Evolutionary conservation across 768 basidiomycete genomes (phyloP), one percentile per base, ranked within the genome.

Genomic region (Hortiboletus campestris): DNA sequence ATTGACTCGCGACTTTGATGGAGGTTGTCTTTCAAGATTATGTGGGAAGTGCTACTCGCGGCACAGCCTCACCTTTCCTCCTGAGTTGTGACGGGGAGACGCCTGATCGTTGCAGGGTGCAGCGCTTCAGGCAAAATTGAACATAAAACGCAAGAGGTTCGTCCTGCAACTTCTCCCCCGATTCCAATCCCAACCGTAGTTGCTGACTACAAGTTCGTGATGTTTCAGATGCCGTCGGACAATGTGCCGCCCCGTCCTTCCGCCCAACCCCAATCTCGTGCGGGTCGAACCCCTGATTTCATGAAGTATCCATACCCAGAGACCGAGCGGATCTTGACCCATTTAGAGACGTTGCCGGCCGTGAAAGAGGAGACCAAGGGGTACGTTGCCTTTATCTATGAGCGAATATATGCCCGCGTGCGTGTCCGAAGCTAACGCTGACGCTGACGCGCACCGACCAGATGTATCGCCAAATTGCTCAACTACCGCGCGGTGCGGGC

Each of bases 381-480:
- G 66, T 70, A 29, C 31, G 61, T 60, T 3, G 2, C 12, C 3
- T 28, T 6, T 22, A 20, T 42, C 13, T 20, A 2, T 19, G 8
- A 13, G n/a, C n/a, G n/a, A n/a, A n/a, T n/a, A n/a, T n/a, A n/a
- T n/a, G n/a, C n/a, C n/a, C n/a, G n/a, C n/a, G n/a, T n/a, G n/a
- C n/a, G n/a, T n/a, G n/a, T n/a, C n/a, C n/a, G n/a, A n/a, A n/a
- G n/a, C 43, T 19, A 28, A 51, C 19, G 16, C 28, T 50, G 35
- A 53, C 46, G 35, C 25, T n/a, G 31, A 34, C 20, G 32, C 22
- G 16, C 32, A 32, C 10, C 31, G 19, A 40, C 38, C 14, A 70
- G 69, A 22, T 70, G 70, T 25, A 59, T 71, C 42, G 35, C 53
- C 32, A 70, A 65, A 49, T 48, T 72, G 32, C 59, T 66, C n/a